Evolutionary conservation across 1,284 basidiomycete species (phyloP), one percentile per base, ranked within the genome.

Genomic region (Tilletia indica): DNA sequence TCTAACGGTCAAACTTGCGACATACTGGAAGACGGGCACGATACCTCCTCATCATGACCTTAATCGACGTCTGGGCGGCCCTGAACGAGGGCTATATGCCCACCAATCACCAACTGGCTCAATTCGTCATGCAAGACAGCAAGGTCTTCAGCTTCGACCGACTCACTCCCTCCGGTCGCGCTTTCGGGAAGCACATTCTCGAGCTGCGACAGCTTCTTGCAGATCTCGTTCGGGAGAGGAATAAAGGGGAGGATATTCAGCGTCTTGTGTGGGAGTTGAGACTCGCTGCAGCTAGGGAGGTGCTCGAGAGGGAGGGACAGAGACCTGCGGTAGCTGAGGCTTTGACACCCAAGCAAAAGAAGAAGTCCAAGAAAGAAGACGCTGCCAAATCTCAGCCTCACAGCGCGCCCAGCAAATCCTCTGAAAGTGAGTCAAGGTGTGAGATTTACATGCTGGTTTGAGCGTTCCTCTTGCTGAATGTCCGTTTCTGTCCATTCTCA

Each of bases 401-500:
- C 4, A 68, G 68, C 19, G 70, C 38, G 16, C 21, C 54, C 0
- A 25, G 68, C n/a, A 63, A 45, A 19, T n/a, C 39, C 12, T 47
- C 39, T n/a, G 25, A 70, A 9, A 42, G 70, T 69, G 21, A 21
- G 61, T 42, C 19, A 19, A 64, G 39, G 38, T 12, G 16, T 61
- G 47, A 31, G 25, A 31, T 12, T 16, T 68, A 2, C 47, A n/a
- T 19, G 31, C 4, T 49, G 9, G 21, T 4, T 11, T 34, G 39
- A 70, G 34, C 8, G 51, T 31, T 56, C 51, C 34, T 36, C 71
- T 72, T 63, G 25, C 45, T 42, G 31, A 71, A 64, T 34, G 25
- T 36, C 36, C 38, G 34, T 47, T 14, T 38, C 68, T 38, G 1
- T 11, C 19, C 69, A 49, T 51, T 31, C 47, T 16, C 45, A 56